phyloP scores from a whole-genome alignment of 2,329 filamentous ascomycete genomes.

The Hymenoscyphus albidus region DNA sequence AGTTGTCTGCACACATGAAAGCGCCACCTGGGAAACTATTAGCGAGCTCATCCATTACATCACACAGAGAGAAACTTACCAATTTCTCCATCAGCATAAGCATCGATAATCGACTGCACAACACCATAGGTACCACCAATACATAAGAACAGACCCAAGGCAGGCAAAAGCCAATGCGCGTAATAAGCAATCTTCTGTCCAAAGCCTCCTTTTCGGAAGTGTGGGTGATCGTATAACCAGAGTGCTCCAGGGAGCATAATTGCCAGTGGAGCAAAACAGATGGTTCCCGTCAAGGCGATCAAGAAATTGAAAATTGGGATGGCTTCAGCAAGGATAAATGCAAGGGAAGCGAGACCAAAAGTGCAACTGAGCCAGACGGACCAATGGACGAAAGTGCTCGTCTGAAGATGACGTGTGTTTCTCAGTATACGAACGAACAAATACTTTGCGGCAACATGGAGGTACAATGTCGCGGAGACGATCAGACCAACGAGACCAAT shows the following conservation, averaged over 20 bases:
- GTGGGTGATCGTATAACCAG: slow-evolving; percentile 47
- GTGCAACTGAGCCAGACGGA: slow-evolving; percentile 47
- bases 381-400: slow-evolving; percentile 50
- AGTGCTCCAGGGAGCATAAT: slow-evolving; percentile 46
- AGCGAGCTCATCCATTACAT: neutral
- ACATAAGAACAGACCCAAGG: slow-evolving; percentile 38
- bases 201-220: slow-evolving; percentile 38
- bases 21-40: slow-evolving; percentile 31
- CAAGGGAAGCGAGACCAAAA: slow-evolving; percentile 39
- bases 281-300: slow-evolving; percentile 44
- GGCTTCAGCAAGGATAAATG: slow-evolving; percentile 49
- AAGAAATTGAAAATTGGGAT: slow-evolving; percentile 54
- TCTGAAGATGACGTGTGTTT: slow-evolving; percentile 47
- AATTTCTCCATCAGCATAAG: slow-evolving; percentile 40
- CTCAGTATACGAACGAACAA: slow-evolving; percentile 53
- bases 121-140: slow-evolving; percentile 44
- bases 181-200: slow-evolving; percentile 32
- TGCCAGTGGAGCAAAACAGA: slow-evolving; percentile 49
- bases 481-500: slow-evolving; percentile 53
- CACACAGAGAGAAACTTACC: slow-evolving; percentile 16
- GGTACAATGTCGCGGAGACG: slow-evolving; percentile 41
- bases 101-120: slow-evolving; percentile 48
- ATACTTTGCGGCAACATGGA: slow-evolving; percentile 52
- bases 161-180: slow-evolving; percentile 37
- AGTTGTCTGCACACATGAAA: slow-evolving; percentile 48